A percentile compares a stretch with the other conserved stretches of the same genome.
phyloP scores from a whole-genome alignment of 2,329 filamentous ascomycete genomes.

The Neofusicoccum sp. region DNA sequence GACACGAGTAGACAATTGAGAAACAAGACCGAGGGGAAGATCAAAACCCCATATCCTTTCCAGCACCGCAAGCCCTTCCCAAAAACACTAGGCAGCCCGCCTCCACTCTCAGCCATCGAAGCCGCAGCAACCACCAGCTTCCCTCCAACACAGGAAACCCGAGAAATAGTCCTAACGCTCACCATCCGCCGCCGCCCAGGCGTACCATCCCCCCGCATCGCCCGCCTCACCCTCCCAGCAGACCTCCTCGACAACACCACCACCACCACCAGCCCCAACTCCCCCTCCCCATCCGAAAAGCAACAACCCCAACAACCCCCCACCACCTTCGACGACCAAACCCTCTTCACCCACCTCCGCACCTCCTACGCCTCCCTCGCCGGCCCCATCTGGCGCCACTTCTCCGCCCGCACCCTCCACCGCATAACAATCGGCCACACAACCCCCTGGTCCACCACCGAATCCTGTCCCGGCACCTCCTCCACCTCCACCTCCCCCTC shows the following conservation, averaged over 20 bases:
- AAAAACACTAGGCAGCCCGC: constrained; percentile 14
- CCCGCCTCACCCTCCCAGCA: constrained; percentile 14
- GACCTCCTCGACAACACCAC: background rate
- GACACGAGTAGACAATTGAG: background rate
- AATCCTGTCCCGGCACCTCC: constrained; percentile 3
- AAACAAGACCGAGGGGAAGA: background rate
- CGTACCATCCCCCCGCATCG: constrained; percentile 7
- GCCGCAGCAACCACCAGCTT: background rate
- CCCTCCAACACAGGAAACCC: background rate
- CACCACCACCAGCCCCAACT: background rate
- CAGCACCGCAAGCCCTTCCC: constrained; percentile 8
- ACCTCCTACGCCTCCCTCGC: constrained; percentile 16
- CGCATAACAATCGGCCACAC: constrained; percentile 19
- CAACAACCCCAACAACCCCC: background rate
- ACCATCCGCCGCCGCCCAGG: constrained; percentile 6
- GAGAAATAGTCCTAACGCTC: constrained; percentile 3
- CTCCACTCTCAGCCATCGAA: background rate
- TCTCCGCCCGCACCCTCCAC: constrained; percentile 17
- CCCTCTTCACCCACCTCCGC: constrained; percentile 14
- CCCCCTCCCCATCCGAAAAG: background rate
- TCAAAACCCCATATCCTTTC: constrained; percentile 20
- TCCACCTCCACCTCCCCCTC: too few species aligned
- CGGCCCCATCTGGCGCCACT: constrained; percentile 17
- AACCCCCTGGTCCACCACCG: constrained; percentile 10
- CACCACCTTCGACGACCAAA: constrained; percentile 6